Evolutionary conservation across 1,284 basidiomycete species (phyloP), one percentile per base, ranked within the genome.

Genomic region (Nidula niveotomentosa): DNA sequence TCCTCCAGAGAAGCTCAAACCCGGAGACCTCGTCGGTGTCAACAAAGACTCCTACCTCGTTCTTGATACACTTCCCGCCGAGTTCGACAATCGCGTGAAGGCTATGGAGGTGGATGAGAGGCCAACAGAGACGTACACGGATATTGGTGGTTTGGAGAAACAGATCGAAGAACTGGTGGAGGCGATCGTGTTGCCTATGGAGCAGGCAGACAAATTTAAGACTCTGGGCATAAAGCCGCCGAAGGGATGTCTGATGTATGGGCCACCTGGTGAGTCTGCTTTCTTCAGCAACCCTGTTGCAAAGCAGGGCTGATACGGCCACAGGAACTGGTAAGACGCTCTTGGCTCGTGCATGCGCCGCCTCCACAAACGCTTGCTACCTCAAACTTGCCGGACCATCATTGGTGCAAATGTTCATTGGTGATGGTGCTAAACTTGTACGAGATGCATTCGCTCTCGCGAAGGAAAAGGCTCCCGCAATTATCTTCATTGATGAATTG

Each of bases 41-140:
- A 99, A 99, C 80, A 99, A 99, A 74, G 96, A 99, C 72, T 98
- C 94, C n/a, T 99, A 99, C 69, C 85, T 99, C 58, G 85, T 99
- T 46, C 84, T 99, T 34, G 96, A 99, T 73, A 96, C 93, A 2
- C 81, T 99, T 50, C 96, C 96, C 36, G 94, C 96, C 10, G 96
- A 97, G 78, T 98, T 98, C 66, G 96, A 99, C 72, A 94, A 96
- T 23, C 94, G 94, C 8, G 97, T 99, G 8, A 99, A 98, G 57
- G 96, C 98, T 78, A 99, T 99, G 96, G 96, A 99, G 70, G 96
- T 99, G 44, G 96, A 99, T 71, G 96, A 99, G 74, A 90, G 96
- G 63, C 96, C 96, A n/a, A 96, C 96, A 54, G 94, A 98, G 64
- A 96, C 93, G 1, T 99, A 98, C 69, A 94, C 94, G 36, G 96